phyloP scores from a whole-genome alignment of 2,329 filamentous ascomycete genomes.

The Alternaria triticina region DNA sequence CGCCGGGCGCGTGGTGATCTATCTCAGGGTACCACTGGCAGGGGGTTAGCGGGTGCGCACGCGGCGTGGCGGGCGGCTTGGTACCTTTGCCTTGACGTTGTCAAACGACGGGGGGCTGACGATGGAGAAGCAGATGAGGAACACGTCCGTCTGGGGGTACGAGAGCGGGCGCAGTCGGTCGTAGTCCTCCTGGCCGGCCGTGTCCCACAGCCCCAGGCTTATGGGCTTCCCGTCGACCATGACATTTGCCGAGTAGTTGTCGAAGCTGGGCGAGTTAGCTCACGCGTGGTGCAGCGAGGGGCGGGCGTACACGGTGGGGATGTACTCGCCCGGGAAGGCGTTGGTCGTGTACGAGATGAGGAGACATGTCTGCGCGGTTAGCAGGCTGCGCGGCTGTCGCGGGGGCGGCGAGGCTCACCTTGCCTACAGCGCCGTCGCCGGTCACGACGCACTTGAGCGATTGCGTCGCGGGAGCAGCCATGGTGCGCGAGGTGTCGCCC shows the following conservation, averaged over 20 bases:
- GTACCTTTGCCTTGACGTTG: constrained; percentile 97
- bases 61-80: constrained; percentile 22
- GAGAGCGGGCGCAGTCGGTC: constrained; percentile 92
- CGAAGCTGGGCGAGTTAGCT: constrained; percentile 69
- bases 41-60: constrained; percentile 22
- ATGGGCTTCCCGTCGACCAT: constrained; percentile 99
- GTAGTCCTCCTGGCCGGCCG: constrained; percentile 97
- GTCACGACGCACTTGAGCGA: constrained; percentile 99
- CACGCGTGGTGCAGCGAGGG: constrained; percentile 9
- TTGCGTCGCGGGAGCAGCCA: constrained; percentile 86
- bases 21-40: constrained; percentile 94
- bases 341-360: constrained; percentile 99
- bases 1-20: constrained; percentile 92
- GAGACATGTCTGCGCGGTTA: constrained; percentile 80
- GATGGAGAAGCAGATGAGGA: constrained; percentile 98
- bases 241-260: constrained; percentile 98
- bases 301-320: constrained; percentile 84
- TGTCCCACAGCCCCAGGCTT: constrained; percentile 97
- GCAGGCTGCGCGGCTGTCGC: constrained; percentile 18
- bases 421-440: constrained; percentile 98
- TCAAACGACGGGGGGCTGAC: constrained; percentile 97
- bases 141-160: constrained; percentile 98
- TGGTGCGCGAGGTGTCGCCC: constrained; percentile 44
- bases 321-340: constrained; percentile 99
- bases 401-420: constrained; percentile 65